Base-by-base conservation (phyloP, 2,329 filamentous ascomycete species). In the Sarocladium brachiariae region DNA sequence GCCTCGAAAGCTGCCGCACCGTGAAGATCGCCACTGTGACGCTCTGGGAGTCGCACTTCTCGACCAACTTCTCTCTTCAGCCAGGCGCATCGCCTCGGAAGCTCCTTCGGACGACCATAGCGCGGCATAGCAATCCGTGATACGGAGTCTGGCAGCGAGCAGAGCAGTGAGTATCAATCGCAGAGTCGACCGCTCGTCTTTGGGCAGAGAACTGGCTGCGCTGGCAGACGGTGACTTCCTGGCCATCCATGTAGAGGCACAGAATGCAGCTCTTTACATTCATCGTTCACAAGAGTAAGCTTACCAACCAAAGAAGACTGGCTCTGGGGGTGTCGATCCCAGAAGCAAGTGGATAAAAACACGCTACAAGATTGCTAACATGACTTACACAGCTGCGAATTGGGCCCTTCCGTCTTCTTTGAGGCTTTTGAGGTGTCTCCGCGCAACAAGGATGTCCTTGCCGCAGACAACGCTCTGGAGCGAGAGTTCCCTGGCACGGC, bases 381-480 rank as follows among this genome's bases (percentile, higher is more conserved):
- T 55, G 19, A 55, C 51, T 16, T 7, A 13, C 11, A 1, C n/a
- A 64, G 63, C 10, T 34, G 55, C n/a, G 56, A 57, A 1, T 52
- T 59, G 50, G 58, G 55, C 39, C 56, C 18, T 24, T 65, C 39
- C 18, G 54, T 56, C 54, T 75, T 56, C 16, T 80, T 51, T 43
- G 83, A 87, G 60, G 70, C 70, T 0, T 86, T 86, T 51, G 82
- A 87, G 59, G 70, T 76, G 0, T 82, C 81, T 0, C 68, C 83
- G 0, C 59, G 60, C 1, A 77, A 76, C 1, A 68, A 77, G 38
- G 63, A 71, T 13, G 76, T 83, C 1, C 66, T 84, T 2, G 70
- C 71, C 0, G 63, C 77, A 0, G 62, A 75, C 18, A 70, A 70
- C 23, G 73, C 80, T 2, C 61, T 87, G 0, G 58, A 68, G 51